Evolutionary conservation across 2,329 filamentous ascomycete genomes (phyloP).

Genomic region (Botrytis deweyae): DNA sequence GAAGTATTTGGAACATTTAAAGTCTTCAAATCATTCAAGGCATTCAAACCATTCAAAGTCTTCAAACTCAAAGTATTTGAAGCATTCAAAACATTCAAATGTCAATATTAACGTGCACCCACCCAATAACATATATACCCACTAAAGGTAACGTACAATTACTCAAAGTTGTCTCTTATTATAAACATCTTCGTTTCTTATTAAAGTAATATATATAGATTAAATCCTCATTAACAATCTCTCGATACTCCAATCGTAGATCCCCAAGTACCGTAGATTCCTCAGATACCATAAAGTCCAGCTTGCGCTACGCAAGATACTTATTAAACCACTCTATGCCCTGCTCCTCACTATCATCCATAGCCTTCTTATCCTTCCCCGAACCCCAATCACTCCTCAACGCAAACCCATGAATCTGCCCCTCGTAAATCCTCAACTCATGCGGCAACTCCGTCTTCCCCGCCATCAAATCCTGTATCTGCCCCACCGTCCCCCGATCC

Average conservation of each 20-base stretch:
- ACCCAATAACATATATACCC: not conserved
- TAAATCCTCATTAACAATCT: not conserved
- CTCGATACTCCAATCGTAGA: not conserved
- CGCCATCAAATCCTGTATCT: slow-evolving; percentile 37
- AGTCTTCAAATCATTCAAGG: too few relatives aligned
- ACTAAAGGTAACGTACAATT: not conserved
- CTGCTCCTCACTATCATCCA: slow-evolving; percentile 41
- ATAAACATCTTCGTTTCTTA: not conserved
- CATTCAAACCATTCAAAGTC: too few relatives aligned
- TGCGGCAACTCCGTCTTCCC: slow-evolving; percentile 34
- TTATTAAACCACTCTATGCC: slow-evolving; percentile 41
- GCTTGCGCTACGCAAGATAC: slow-evolving; percentile 4
- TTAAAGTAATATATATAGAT: not conserved
- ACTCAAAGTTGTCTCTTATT: not conserved
- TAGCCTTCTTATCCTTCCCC: slow-evolving; percentile 37
- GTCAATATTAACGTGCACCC: too few relatives aligned
- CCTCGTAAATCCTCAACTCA: slow-evolving; percentile 41
- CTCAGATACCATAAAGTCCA: not conserved
- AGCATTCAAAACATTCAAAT: too few relatives aligned
- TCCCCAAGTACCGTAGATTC: too few relatives aligned
- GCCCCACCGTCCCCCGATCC: slow-evolving; percentile 30
- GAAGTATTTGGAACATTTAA: too few relatives aligned
- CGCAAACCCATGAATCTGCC: slow-evolving; percentile 45
- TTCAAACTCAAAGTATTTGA: too few relatives aligned
- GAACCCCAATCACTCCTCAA: slow-evolving; percentile 40